A percentile compares a stretch with the other conserved stretches of the same genome.
Conservation (phyloP, 176 grass and related monocot genomes). For the Zizania latifolia region DNA sequence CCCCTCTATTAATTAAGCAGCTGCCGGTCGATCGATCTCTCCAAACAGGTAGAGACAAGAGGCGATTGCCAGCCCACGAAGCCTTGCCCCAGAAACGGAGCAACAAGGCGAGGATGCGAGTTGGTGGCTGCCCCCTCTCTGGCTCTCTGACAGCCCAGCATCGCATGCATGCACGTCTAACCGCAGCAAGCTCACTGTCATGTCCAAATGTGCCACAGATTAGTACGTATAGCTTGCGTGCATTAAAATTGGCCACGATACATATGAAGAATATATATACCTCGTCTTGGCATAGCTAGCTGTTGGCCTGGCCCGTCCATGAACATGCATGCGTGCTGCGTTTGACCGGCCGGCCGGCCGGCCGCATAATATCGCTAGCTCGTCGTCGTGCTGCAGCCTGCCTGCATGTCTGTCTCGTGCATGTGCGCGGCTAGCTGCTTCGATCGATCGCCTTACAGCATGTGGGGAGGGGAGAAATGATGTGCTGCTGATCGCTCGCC, state of each 20-base stretch:
- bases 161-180: neutral
- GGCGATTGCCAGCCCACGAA: neutral
- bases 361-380: neutral
- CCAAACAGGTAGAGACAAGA: neutral
- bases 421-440: slow-evolving; percentile 15
- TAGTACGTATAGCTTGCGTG: too few relatives aligned
- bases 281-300: neutral
- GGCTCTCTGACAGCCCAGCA: slow-evolving; percentile 18
- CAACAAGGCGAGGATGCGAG: neutral
- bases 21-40: neutral
- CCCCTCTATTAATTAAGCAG: neutral
- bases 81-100: neutral
- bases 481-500: neutral
- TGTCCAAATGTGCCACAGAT: neutral
- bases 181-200: neutral
- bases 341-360: too few relatives aligned
- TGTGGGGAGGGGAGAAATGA: slow-evolving; percentile 15
- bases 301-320: neutral
- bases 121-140: slow-evolving; percentile 14
- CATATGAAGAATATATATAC: too few relatives aligned
- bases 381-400: neutral
- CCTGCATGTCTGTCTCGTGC: neutral
- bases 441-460: slow-evolving; percentile 31
- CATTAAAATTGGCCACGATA: too few relatives aligned
- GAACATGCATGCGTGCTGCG: too few relatives aligned